Base-by-base conservation (phyloP, 2,329 filamentous ascomycete genomes). In the Aspergillaceae sp. region DNA sequence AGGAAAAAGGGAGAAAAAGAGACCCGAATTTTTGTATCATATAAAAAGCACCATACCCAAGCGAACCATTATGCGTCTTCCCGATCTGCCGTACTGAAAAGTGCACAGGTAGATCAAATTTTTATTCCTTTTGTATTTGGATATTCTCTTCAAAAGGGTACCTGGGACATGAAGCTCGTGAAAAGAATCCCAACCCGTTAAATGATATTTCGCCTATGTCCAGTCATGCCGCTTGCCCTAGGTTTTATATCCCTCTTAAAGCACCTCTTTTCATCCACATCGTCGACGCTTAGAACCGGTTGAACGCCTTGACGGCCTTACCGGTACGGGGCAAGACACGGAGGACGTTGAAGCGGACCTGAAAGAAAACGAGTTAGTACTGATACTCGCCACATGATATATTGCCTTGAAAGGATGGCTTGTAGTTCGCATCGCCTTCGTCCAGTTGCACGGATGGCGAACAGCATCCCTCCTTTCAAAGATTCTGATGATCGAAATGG, bases 301-400 rank as follows among this genome's bases (percentile, higher is more conserved):
- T 80, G 84, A 98, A 98, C 74, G 83, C 76, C 89, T 98, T 98
- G 75, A 96, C 89, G 66, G 82, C 77, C 85, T 96, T 96, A 77
- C 90, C 88, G 67, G 88, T 95, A 78, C 90, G 84, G 76, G 91
- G 91, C 68, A 97, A 86, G 67, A 98, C 92, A 70, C 92, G 90
- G 72, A 98, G 87, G 72, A 96, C 90, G 80, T 98, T 98, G 87
- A 98, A 98, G 72, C 92, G 92, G 71, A 95, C 86, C 89, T 94
- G 59, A 42, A 50, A 44, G 44, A 51, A 34, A 42, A 41, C 3
- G 47, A 47, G 48, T 62, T 4, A 26, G 38, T 29, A n/a, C 4
- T 27, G 27, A 9, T 38, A 27, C 11, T 26, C 36, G 9, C 36
- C 36, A 27, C 19, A 19, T 19, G 19, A 19, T 19, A 19, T 2